phyloP scores from a whole-genome alignment of 495 filamentous ascomycete species.

The Annulohypoxylon maeteangense region DNA sequence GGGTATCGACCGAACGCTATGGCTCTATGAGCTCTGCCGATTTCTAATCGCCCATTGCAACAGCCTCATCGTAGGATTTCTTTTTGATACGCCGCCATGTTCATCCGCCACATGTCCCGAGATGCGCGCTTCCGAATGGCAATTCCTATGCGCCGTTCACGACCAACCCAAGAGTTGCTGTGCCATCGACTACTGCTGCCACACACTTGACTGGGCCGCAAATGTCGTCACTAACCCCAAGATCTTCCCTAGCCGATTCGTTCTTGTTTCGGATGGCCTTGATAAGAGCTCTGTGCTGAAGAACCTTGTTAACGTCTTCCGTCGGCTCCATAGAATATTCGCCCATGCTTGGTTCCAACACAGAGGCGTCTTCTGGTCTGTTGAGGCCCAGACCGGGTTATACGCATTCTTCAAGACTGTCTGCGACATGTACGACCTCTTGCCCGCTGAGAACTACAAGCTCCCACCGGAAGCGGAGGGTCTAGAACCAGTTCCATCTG shows the following conservation, averaged over 20 bases:
- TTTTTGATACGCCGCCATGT: constrained; percentile 88
- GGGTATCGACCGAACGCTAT: constrained; percentile 82
- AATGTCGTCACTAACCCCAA: constrained; percentile 90
- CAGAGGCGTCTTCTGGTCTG: constrained; percentile 91
- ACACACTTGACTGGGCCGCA: constrained; percentile 96
- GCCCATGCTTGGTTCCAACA: constrained; percentile 99
- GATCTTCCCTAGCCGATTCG: constrained; percentile 89
- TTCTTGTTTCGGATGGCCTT: constrained; percentile 66
- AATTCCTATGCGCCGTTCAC: constrained; percentile 98
- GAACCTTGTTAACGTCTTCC: constrained; percentile 92
- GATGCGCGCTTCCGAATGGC: constrained; percentile 99
- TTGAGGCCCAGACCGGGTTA: constrained; percentile 86
- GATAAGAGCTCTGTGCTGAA: constrained; percentile 76
- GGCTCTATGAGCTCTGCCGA: constrained; percentile 97
- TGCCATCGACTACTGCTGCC: constrained; percentile 98
- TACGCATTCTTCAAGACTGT: constrained; percentile 98
- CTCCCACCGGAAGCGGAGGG: constrained; percentile 94
- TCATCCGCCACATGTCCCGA: constrained; percentile 89
- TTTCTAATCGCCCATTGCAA: constrained; percentile 95
- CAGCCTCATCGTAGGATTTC: constrained; percentile 87
- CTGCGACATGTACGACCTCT: constrained; percentile 86
- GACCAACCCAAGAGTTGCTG: constrained; percentile 94
- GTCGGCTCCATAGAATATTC: constrained; percentile 93
- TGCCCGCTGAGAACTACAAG: constrained; percentile 94
- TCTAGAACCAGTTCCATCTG: constrained; percentile 54